Evolutionary conservation across 2,329 filamentous ascomycete genomes (phyloP).

Genomic region (Rugonectria rugulosa): DNA sequence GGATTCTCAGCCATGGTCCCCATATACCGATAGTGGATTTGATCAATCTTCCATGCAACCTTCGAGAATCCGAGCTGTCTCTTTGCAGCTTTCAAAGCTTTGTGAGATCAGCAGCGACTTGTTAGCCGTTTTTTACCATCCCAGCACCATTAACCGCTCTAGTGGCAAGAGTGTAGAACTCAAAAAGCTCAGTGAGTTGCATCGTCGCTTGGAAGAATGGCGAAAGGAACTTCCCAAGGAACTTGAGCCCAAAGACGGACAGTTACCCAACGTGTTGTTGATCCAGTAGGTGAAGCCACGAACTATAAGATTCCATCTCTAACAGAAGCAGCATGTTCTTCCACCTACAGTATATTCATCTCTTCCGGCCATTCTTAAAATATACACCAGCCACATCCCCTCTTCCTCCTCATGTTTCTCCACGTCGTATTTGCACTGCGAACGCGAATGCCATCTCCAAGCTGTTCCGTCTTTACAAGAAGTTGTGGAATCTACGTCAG

Average conservation of each 20-base stretch:
- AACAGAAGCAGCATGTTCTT: slow-evolving; percentile 83
- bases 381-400: slow-evolving; percentile 84
- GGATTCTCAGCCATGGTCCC: slow-evolving; percentile 85
- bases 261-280: slow-evolving; percentile 80
- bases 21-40: slow-evolving; percentile 85
- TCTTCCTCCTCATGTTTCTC: slow-evolving; percentile 85
- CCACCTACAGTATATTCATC: slow-evolving; percentile 92
- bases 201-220: slow-evolving; percentile 91
- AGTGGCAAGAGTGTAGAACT: slow-evolving; percentile 83
- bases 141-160: slow-evolving; percentile 67
- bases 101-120: slow-evolving; percentile 96
- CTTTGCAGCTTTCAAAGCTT: slow-evolving; percentile 80
- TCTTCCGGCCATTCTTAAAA: slow-evolving; percentile 94
- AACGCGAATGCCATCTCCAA: slow-evolving; percentile 92
- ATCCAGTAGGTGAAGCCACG: slow-evolving; percentile 74
- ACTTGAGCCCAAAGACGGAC: slow-evolving; percentile 87
- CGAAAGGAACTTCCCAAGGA: slow-evolving; percentile 83
- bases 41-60: slow-evolving; percentile 78
- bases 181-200: slow-evolving; percentile 91
- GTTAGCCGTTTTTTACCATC: slow-evolving; percentile 90
- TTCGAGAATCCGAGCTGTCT: slow-evolving; percentile 81
- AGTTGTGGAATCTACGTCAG: slow-evolving; percentile 87
- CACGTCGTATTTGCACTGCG: slow-evolving; percentile 88
- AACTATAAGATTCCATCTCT: not conserved
- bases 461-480: slow-evolving; percentile 92